These are phyloP conservation scores for Yamadazyma siamensis DNA, from an alignment of 1,139 yeast species.

Conservation along the genomic window DNA sequence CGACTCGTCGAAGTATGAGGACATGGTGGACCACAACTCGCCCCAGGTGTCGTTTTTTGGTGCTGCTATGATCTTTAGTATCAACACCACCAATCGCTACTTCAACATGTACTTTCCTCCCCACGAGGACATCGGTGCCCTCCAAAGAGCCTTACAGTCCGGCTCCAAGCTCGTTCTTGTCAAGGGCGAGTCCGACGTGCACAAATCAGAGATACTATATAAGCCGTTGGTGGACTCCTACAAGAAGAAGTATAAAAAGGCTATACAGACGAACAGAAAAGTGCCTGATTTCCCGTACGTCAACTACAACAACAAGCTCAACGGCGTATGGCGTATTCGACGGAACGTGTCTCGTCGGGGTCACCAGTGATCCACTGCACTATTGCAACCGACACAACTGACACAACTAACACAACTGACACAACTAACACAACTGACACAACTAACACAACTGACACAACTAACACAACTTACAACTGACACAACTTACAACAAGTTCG, in stretches of 20 bases:
- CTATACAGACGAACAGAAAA: conserved; percentile 11
- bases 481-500: not conserved
- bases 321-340: conserved; percentile 62
- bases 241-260: conserved; percentile 11
- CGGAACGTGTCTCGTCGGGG: conserved; percentile 57
- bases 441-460: no score
- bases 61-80: conserved; percentile 58
- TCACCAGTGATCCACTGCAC: conserved; percentile 11
- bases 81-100: conserved; percentile 37
- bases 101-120: conserved; percentile 61
- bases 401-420: no score
- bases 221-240: conserved; percentile 18
- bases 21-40: conserved; percentile 13
- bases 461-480: no score
- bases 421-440: no score
- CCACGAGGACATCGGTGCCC: conserved; percentile 10
- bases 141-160: conserved; percentile 12
- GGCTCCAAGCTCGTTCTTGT: conserved; percentile 45
- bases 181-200: conserved; percentile 63
- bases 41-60: conserved; percentile 27
- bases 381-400: no score
- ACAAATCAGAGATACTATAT: conserved; percentile 30
- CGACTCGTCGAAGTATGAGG: conserved; percentile 15
- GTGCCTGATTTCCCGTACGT: conserved; percentile 44
- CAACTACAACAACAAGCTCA: conserved; percentile 47